phyloP scores from a whole-genome alignment of 345 rosid genomes.

The Pistacia vera region DNA sequence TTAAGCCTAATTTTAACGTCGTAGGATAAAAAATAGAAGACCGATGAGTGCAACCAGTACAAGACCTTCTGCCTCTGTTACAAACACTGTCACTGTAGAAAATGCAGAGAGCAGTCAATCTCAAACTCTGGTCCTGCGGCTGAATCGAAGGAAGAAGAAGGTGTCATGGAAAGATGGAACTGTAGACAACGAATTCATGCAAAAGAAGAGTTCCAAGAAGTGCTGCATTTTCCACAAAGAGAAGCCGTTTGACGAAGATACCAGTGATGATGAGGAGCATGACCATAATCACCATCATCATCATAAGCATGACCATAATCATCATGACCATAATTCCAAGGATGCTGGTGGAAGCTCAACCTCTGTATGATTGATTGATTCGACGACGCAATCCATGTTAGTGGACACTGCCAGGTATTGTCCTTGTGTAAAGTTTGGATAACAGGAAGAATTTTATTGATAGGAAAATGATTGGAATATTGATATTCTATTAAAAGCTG shows the following conservation, averaged over 20 bases:
- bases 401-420: background rate
- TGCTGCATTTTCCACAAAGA: constrained; percentile 97
- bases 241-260: constrained; percentile 89
- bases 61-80: constrained; percentile 30
- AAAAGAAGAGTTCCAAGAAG: constrained; percentile 94
- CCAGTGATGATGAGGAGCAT: constrained; percentile 72
- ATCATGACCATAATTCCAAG: constrained; percentile 24
- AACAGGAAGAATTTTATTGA: background rate
- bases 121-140: constrained; percentile 60
- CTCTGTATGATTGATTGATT: constrained; percentile 7
- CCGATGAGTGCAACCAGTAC: constrained; percentile 38
- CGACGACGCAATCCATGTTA: background rate
- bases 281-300: constrained; percentile 31
- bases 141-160: constrained; percentile 80
- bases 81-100: constrained; percentile 58
- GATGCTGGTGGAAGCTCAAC: constrained; percentile 19
- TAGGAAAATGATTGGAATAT: background rate
- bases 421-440: background rate
- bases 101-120: constrained; percentile 30
- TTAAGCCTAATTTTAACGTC: background rate
- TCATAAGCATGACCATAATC: constrained; percentile 24
- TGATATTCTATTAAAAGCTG: background rate
- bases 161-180: constrained; percentile 97
- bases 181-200: constrained; percentile 94
- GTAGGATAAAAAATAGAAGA: background rate